phyloP scores from a whole-genome alignment of 2,329 filamentous ascomycete genomes.

The Claviceps capensis region DNA sequence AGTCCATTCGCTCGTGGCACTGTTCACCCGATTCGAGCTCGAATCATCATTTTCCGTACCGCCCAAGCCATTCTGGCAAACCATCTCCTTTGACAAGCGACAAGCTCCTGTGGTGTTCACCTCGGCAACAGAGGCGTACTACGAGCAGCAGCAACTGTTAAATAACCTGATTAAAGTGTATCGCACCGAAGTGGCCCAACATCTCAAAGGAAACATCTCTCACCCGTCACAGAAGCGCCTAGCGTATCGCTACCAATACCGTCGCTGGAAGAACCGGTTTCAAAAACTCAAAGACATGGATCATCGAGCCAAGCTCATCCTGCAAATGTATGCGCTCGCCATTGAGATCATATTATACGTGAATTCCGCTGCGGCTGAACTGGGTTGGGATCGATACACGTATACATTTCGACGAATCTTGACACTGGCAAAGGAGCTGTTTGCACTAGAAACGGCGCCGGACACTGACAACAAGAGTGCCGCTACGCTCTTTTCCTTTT shows the following conservation, averaged over 20 bases:
- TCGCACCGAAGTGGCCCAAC: not conserved
- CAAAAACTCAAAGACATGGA: slow-evolving; percentile 1
- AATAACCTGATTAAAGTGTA: slow-evolving; percentile 2
- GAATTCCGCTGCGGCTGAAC: not conserved
- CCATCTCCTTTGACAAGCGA: slow-evolving; percentile 1
- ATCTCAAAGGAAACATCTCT: not conserved
- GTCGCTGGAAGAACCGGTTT: slow-evolving; percentile 5
- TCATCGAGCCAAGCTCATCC: not conserved
- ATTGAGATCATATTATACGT: slow-evolving; percentile 1
- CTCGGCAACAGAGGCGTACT: slow-evolving; percentile 1
- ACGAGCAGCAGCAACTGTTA: slow-evolving; percentile 1
- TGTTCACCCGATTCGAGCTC: slow-evolving; percentile 7
- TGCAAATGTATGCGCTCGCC: slow-evolving; percentile 2
- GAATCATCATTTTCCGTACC: slow-evolving; percentile 1
- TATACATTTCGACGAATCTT: slow-evolving; percentile 1
- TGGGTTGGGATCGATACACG: slow-evolving; percentile 3
- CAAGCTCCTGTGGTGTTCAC: not conserved
- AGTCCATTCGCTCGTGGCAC: slow-evolving; percentile 5
- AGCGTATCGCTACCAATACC: slow-evolving; percentile 2
- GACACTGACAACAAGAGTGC: not conserved
- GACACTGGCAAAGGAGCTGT: not conserved
- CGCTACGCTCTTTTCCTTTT: slow-evolving; percentile 1
- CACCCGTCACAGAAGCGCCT: not conserved
- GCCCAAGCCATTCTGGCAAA: slow-evolving; percentile 1
- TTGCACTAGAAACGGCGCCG: not conserved